Conservation (phyloP, 129 eudicot species). For the Sambucus nigra region DNA sequence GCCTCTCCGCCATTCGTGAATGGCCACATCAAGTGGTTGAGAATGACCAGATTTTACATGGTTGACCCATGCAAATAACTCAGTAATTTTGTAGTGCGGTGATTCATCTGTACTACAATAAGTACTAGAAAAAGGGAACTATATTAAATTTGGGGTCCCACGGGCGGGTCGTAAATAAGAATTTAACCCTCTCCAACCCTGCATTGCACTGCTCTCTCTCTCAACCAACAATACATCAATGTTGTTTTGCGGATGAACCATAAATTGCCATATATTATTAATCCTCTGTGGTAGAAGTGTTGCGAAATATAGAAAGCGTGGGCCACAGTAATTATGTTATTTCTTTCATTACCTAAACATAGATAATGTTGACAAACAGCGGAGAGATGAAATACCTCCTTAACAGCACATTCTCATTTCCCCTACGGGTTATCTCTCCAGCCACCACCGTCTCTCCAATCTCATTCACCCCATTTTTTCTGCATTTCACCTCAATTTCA, state of each 20-base stretch:
- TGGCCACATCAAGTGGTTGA: not conserved
- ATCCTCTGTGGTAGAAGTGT: conserved; percentile 20
- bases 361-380: conserved; percentile 32
- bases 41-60: not conserved
- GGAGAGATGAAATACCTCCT: conserved; percentile 19
- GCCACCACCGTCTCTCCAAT: conserved; percentile 21
- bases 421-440: conserved; percentile 44
- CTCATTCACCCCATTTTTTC: not conserved
- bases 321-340: conserved; percentile 45
- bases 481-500: conserved; percentile 17
- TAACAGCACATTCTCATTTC: too few relatives aligned
- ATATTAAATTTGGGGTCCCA: conserved; percentile 5
- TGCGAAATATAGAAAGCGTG: conserved; percentile 26
- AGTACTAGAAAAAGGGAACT: not conserved
- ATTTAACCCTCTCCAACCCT: not conserved
- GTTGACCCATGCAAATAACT: conserved; percentile 1
- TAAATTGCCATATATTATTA: not conserved
- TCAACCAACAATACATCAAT: not conserved
- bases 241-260: conserved; percentile 9
- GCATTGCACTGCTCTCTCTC: not conserved
- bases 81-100: conserved; percentile 3
- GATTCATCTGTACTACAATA: not conserved
- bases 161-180: not conserved
- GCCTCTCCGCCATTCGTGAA: not conserved
- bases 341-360: conserved; percentile 29